Percentiles rank a stretch among this genome's conserved stretches.
Evolutionary conservation across 495 filamentous ascomycete genomes (phyloP).

Genomic region (Hypomontagnella submonticulosa): DNA sequence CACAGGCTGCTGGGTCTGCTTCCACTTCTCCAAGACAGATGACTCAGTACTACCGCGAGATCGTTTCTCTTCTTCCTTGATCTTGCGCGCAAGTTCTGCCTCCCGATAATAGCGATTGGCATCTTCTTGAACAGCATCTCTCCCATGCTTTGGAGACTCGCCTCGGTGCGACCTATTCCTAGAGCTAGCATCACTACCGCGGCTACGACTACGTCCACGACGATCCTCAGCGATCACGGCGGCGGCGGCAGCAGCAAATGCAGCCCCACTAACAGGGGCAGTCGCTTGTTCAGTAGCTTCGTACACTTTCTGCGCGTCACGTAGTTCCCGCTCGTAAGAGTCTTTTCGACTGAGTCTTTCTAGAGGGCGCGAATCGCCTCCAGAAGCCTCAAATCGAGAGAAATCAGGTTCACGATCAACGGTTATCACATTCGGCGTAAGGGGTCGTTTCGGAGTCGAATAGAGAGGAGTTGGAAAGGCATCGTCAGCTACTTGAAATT

Average conservation of each 20-base stretch:
- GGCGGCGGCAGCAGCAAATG: constrained; percentile 52
- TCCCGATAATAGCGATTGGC: constrained; percentile 64
- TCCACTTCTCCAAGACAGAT: constrained; percentile 63
- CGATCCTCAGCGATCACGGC: constrained; percentile 48
- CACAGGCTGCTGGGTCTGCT: constrained; percentile 49
- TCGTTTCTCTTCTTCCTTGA: constrained; percentile 60
- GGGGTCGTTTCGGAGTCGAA: constrained; percentile 48
- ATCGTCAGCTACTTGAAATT: constrained; percentile 61
- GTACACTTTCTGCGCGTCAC: constrained; percentile 48
- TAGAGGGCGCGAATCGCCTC: constrained; percentile 30
- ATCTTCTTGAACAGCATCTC: constrained; percentile 59
- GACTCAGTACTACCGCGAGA: constrained; percentile 54
- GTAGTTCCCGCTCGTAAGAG: constrained; percentile 53
- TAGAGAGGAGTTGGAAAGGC: constrained; percentile 56
- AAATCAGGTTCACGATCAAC: constrained; percentile 60
- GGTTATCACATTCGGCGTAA: constrained; percentile 56
- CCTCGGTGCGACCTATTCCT: constrained; percentile 35
- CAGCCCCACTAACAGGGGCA: constrained; percentile 48
- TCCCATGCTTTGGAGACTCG: constrained; percentile 38
- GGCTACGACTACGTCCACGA: constrained; percentile 37
- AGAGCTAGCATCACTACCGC: constrained; percentile 33
- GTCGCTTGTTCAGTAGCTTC: constrained; percentile 53
- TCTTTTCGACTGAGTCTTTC: constrained; percentile 54
- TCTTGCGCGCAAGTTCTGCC: constrained; percentile 57
- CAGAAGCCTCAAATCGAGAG: constrained; percentile 42